Base-by-base conservation (phyloP, 805 yeast genomes). In the Yarrowia sp. region DNA sequence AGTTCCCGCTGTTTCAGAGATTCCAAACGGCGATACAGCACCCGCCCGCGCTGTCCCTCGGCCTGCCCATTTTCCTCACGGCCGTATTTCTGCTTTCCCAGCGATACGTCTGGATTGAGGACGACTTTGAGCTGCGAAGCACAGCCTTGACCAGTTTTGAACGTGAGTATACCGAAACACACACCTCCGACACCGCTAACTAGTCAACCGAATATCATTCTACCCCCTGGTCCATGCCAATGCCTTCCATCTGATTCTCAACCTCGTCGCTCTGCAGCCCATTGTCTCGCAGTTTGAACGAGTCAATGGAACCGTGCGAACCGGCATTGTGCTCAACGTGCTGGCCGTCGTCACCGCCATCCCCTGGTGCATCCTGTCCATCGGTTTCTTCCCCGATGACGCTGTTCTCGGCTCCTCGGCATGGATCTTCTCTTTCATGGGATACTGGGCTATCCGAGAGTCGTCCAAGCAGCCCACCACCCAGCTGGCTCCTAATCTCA, bases 301-400 rank as follows among this genome's bases (percentile, higher is more conserved):
- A 65, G 73, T 76, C 22, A 87, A 90, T 71, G 98, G 97, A 6
- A 90, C 98, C 0, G 88, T 91, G 2, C 84, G 90, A 74, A 88
- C 96, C 4, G 97, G 96, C 4, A 79, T 92, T 51, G 86, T 91
- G 14, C 77, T 92, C 65, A 91, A 90, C 73, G 71, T 89, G 31
- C 75, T 88, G 57, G 89, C 96, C 1, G 85, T 87, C 1, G 74
- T 84, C 4, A 81, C 93, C 1, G 97, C 88, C 4, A 71, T 90
- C 43, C 82, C 84, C 50, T 87, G 83, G 75, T 82, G 88, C 47
- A 22, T 75, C 5, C 41, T 76, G 13, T 79, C 79, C 1, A 67
- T 71, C 4, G 44, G 76, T 0, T 76, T 88, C 14, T 85, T 78
- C 66, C 88, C 89, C 10, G 71, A 78, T 3, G 76, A 82, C 0